Conservation (phyloP, 1,139 yeast species). For the Groenewaldozyma sp. region DNA sequence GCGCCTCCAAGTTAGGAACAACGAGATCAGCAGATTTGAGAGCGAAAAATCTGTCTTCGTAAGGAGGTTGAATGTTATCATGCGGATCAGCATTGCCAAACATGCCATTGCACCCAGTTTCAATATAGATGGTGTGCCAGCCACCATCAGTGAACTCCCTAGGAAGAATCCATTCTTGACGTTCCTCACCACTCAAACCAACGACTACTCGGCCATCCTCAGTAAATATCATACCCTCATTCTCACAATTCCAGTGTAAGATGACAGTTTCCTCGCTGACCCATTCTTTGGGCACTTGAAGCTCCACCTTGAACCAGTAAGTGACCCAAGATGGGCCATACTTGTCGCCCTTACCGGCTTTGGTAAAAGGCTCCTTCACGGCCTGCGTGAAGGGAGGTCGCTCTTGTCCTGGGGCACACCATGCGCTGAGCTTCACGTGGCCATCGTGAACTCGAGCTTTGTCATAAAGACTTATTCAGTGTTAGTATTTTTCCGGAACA, state of each 20-base stretch:
- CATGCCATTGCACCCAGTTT: conserved; percentile 93
- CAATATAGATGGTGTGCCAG: conserved; percentile 58
- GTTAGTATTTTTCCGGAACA: not conserved
- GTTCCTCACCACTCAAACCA: conserved; percentile 83
- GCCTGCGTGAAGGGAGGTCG: conserved; percentile 77
- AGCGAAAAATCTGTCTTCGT: conserved; percentile 57
- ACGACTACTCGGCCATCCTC: conserved; percentile 60
- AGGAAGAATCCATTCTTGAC: conserved; percentile 70
- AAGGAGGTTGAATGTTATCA: conserved; percentile 45
- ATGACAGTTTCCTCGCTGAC: conserved; percentile 36
- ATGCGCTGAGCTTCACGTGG: conserved; percentile 43
- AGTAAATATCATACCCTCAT: conserved; percentile 75
- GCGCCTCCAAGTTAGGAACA: conserved; percentile 77
- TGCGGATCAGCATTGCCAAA: conserved; percentile 55
- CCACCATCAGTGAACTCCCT: conserved; percentile 38
- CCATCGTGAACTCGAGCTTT: conserved; percentile 39
- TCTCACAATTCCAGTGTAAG: conserved; percentile 79
- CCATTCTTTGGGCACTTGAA: conserved; percentile 48
- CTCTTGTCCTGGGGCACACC: conserved; percentile 49
- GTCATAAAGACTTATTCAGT: conserved; percentile 41
- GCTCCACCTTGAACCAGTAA: conserved; percentile 74
- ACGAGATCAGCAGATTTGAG: conserved; percentile 67
- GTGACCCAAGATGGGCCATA: conserved; percentile 98
- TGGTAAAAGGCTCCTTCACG: conserved; percentile 47
- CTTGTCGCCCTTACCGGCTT: conserved; percentile 56